Evolutionary conservation across 2,329 filamentous ascomycete species (phyloP).

Genomic region (Colletotrichum musicola): DNA sequence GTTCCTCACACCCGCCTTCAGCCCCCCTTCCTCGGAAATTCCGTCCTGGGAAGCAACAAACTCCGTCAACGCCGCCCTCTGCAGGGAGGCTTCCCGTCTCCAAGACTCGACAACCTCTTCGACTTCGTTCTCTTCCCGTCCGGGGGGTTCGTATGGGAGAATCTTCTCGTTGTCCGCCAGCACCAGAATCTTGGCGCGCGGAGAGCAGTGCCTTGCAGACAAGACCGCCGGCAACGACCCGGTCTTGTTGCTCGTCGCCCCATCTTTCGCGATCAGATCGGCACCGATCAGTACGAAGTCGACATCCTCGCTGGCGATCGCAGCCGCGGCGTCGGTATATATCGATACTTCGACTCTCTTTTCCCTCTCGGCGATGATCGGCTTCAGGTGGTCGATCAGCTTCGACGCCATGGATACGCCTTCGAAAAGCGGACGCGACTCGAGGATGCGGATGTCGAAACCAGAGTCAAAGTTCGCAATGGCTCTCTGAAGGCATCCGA

Average conservation of each 20-base stretch:
- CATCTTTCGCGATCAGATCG: constrained; percentile 69
- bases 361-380: constrained; percentile 39
- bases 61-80: constrained; percentile 1
- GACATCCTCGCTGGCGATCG: constrained; percentile 62
- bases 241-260: constrained; percentile 75
- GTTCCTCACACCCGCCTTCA: constrained; percentile 53
- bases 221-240: constrained; percentile 72
- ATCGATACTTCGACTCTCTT: constrained; percentile 58
- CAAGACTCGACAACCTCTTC: constrained; percentile 64
- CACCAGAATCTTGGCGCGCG: constrained; percentile 62
- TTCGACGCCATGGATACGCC: constrained; percentile 68
- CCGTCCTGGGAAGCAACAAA: constrained; percentile 35
- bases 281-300: constrained; percentile 74
- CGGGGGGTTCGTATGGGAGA: constrained; percentile 55
- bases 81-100: constrained; percentile 43
- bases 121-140: constrained; percentile 60
- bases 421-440: constrained; percentile 76
- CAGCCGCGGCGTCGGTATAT: constrained; percentile 71
- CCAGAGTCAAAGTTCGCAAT: constrained; percentile 49
- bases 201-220: constrained; percentile 62
- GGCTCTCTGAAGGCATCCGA: constrained; percentile 58
- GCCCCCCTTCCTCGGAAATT: not conserved
- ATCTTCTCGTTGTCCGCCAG: constrained; percentile 74
- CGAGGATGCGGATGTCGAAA: constrained; percentile 71
- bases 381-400: constrained; percentile 48